These are phyloP conservation scores for Fusarium haematococcum DNA, from an alignment of 2,329 filamentous ascomycete genomes.

Conservation along the genomic window DNA sequence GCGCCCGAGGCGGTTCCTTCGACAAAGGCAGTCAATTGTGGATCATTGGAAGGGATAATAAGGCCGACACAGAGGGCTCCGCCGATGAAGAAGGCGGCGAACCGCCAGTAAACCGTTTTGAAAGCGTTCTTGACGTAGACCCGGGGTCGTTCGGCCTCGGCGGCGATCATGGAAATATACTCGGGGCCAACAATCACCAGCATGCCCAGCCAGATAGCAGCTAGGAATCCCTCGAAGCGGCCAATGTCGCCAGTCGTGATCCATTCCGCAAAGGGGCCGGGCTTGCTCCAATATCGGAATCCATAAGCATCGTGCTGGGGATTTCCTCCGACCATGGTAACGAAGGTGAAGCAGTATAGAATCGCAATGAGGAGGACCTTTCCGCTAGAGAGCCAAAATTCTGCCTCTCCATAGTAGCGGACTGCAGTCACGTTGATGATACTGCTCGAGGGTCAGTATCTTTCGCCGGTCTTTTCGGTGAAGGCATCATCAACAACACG, in stretches of 20 bases:
- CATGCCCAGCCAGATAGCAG: background rate
- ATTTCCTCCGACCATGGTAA: constrained; percentile 82
- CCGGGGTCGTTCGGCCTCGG: background rate
- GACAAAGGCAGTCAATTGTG: background rate
- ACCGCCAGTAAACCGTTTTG: background rate
- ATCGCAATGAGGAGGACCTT: constrained; percentile 74
- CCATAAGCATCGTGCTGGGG: constrained; percentile 71
- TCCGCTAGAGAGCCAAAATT: constrained; percentile 73
- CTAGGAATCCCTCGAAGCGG: background rate
- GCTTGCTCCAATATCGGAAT: background rate
- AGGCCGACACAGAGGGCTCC: background rate
- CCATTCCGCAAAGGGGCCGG: background rate
- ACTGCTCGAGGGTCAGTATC: background rate
- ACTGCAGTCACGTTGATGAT: background rate
- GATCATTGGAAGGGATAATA: background rate
- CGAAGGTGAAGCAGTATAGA: constrained; percentile 77
- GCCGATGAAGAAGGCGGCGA: background rate
- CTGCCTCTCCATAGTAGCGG: constrained; percentile 69
- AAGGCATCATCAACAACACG: background rate
- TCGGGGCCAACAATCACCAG: background rate
- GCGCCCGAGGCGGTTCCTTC: background rate
- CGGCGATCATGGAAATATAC: background rate
- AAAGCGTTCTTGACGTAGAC: background rate
- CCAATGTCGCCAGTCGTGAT: background rate
- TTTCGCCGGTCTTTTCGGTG: background rate